Base-by-base conservation (phyloP, 805 yeast genomes). In the Kluyveromyces siamensis region DNA sequence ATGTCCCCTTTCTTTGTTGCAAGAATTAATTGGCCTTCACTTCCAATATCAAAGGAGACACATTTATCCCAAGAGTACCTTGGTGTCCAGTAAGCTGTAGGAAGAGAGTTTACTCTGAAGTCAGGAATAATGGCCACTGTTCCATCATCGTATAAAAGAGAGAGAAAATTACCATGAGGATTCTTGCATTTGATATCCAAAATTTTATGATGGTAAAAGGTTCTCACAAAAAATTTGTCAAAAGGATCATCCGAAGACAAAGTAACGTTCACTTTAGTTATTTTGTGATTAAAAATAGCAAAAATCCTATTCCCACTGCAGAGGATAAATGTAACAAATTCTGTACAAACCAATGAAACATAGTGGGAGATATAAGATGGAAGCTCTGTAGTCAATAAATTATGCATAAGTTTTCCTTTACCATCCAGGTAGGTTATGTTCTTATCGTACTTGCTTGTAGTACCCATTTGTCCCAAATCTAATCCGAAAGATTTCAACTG, bases 381-480 rank as follows among this genome's bases (percentile, higher is more conserved):
- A 36, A 62, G 45, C 17, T 57, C 57, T 2, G 58, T 27, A 7
- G 50, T 49, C 13, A 55, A 37, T 6, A 64, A 66, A 18, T 50
- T 55, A 2, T 39, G 27, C 2, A 55, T 50, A 10, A 61, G 47
- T 40, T 56, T 52, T 1, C 85, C 53, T 61, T 63, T 52, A 65
- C 70, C 45, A 76, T 78, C 48, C 48, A 55, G 39, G 70, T 79
- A 56, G 74, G 77, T 33, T 67, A 61, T 40, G 73, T 61, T 48
- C 58, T 63, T 51, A 65, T 71, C 36, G 78, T 81, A 36, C 14
- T 57, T 59, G 43, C 55, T 58, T 6, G 61, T 50, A 8, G 51
- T 53, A 2, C 91, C 91, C 81, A 87, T 79, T 62, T 87, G 96
- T 0, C 96, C 96, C 36, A 79, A 67, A 59, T 87, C 85, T 37